Evolutionary conservation across 2,329 filamentous ascomycete genomes (phyloP).

Genomic region (Gnomoniopsis sp.): DNA sequence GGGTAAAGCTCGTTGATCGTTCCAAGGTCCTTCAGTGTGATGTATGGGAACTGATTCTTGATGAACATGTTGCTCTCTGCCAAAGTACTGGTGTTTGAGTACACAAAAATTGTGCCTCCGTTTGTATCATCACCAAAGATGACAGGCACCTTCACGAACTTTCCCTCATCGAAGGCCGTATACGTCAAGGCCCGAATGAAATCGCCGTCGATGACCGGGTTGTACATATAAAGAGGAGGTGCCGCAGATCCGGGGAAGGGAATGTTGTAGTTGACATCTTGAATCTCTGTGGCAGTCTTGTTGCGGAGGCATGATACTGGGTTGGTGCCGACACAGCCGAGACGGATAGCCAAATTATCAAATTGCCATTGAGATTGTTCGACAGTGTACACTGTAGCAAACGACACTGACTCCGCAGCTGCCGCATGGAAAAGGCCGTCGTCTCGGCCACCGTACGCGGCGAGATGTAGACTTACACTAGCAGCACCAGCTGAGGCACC

Average conservation of each 20-base stretch:
- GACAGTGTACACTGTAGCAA: slow-evolving; percentile 43
- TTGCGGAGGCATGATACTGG: slow-evolving; percentile 44
- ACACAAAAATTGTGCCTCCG: slow-evolving; percentile 62
- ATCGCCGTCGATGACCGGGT: slow-evolving; percentile 52
- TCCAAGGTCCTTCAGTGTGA: slow-evolving; percentile 47
- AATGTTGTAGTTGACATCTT: slow-evolving; percentile 39
- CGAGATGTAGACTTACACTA: slow-evolving; percentile 63
- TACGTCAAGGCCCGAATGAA: slow-evolving; percentile 50
- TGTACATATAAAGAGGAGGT: slow-evolving; percentile 49
- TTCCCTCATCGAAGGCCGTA: slow-evolving; percentile 33
- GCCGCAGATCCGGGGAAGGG: slow-evolving; percentile 32
- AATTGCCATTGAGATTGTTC: slow-evolving; percentile 50
- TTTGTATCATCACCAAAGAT: slow-evolving; percentile 53
- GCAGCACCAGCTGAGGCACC: slow-evolving; percentile 67
- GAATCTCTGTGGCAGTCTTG: slow-evolving; percentile 38
- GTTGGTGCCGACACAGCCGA: slow-evolving; percentile 36
- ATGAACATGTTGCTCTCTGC: slow-evolving; percentile 53
- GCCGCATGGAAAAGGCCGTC: slow-evolving; percentile 48
- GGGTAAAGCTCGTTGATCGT: slow-evolving; percentile 56
- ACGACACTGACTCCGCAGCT: slow-evolving; percentile 49
- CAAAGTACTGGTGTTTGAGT: slow-evolving; percentile 42
- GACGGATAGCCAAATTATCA: slow-evolving; percentile 40
- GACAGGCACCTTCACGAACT: slow-evolving; percentile 13
- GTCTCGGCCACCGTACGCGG: slow-evolving; percentile 47
- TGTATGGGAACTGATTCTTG: slow-evolving; percentile 52